These are phyloP conservation scores for Hypoxylon sp. DNA, from an alignment of 2,329 filamentous ascomycete genomes.

Conservation along the genomic window DNA sequence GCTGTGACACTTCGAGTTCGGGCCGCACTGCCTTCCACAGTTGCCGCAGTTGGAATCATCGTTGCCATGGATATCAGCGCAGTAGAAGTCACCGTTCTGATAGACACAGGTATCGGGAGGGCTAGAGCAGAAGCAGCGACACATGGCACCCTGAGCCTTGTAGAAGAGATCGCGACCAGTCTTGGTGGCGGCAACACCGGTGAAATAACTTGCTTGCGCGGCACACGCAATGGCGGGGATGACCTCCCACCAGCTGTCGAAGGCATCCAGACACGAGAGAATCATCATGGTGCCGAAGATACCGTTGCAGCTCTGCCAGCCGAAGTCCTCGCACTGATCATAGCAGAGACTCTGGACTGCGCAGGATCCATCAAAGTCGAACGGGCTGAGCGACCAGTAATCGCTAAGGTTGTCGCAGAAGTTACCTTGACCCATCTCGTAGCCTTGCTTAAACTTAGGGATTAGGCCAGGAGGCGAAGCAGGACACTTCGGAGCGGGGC, in stretches of 20 bases:
- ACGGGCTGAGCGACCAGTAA: too few species aligned
- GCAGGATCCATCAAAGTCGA: too few species aligned
- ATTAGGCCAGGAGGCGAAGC: too few species aligned
- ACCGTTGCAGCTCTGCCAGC: conserved; percentile 29
- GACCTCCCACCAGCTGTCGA: conserved; percentile 29
- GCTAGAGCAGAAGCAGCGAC: too few species aligned
- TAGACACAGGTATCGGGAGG: too few species aligned
- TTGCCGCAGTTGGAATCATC: conserved; percentile 31
- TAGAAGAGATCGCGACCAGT: too few species aligned
- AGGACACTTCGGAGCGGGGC: too few species aligned
- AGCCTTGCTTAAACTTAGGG: too few species aligned
- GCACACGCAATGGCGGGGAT: conserved; percentile 28
- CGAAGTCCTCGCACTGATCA: conserved; percentile 19
- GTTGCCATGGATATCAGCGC: conserved; percentile 23
- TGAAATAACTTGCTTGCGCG: conserved; percentile 1
- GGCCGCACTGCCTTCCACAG: conserved; percentile 29
- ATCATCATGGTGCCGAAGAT: conserved; percentile 33
- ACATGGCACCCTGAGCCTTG: too few species aligned
- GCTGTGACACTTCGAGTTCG: conserved; percentile 18
- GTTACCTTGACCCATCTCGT: too few species aligned
- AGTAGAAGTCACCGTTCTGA: conserved; percentile 5
- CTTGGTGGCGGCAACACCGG: too few species aligned
- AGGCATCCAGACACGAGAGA: conserved; percentile 27
- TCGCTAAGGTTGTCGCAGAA: too few species aligned
- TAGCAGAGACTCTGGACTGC: not conserved